Base-by-base conservation (phyloP, 192 early-diverging fungal species). In the Entomortierella beljakovae region DNA sequence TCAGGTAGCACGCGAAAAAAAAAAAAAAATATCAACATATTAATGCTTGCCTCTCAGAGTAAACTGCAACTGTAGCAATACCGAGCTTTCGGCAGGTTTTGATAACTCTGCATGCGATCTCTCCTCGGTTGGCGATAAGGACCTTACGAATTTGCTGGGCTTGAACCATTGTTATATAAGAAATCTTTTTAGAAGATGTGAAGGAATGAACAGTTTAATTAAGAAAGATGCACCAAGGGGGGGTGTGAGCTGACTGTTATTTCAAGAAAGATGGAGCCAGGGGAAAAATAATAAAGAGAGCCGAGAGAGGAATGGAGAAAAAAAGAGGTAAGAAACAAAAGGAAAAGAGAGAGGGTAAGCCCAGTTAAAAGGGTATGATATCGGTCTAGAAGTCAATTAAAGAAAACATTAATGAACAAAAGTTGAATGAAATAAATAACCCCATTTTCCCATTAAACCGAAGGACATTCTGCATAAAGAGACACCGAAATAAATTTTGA, bases 41-140 rank as follows among this genome's bases (percentile, higher is more conserved):
- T 38, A 13, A 38, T 3, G 20, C 43, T 46, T 46, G 63, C 54
- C 69, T 86, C 72, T 92, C 85, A 3, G 86, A 88, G 80, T 88
- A 94, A 22, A 92, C 83, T 23, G 89, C 89, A 23, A 93, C 81
- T 35, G 90, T 86, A 9, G 82, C 70, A 37, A 90, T 77, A 56
- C 90, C 90, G 59, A 94, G 85, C 60, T 90, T 83, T 33, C 85
- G 83, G 28, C 86, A 88, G 25, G 92, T 87, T 40, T 88, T 84
- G n/a, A 94, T 86, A 62, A 94, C 84, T 59, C 93, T 81, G 60
- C 90, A 87, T 37, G 92, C 91, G 66, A 94, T 94, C 75, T 94
- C 93, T 40, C 93, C 93, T 31, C 93, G 86, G 82, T 94, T 94
- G 10, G 93, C 93, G 15, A 93, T 90, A 15, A 88, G 68, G 31